Evolutionary conservation across 2,329 filamentous ascomycete genomes (phyloP), one percentile per base, ranked within the genome.

Genomic region (Mycogone perniciosa): DNA sequence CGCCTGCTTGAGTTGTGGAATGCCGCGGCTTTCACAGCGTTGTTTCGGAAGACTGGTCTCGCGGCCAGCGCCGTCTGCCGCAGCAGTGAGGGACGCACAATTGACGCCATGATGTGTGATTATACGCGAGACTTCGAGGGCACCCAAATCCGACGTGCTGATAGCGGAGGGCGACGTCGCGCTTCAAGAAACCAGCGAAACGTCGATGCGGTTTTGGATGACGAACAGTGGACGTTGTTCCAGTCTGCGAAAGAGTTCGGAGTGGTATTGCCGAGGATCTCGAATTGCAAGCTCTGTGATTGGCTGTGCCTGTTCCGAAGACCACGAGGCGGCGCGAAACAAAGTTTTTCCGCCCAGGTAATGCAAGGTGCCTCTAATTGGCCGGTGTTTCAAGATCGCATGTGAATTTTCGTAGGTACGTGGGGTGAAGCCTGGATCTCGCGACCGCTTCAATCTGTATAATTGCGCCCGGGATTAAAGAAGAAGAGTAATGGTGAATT

Each of bases 1-100:
- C 77, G 70, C 72, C 81, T 81, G 71, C 82, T 79, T 39, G 88
- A 89, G 64, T 86, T 88, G 72, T 96, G 91, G 80, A 99, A 96
- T 61, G 88, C 85, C 59, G 90, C 85, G 62, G 84, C 76, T 69
- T 83, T 76, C 59, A 73, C 71, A 54, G 67, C 63, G 59, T 61
- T 63, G 60, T 59, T 64, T 63, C 57, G 64, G 63, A 67, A 61
- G 52, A 59, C 61, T 51, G 61, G 56, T 56, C 67, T 66, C 58
- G 65, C 65, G 54, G 71, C 70, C 59, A 74, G 62, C 57, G 67
- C 69, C 46, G 75, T 69, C 70, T 80, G 78, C 68, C 77, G 74
- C 53, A 82, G 72, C 67, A 81, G 68, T 57, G 74, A 68, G 50
- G 78, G 71, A 63, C 79, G 77, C 62, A 75, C 67, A 62, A 80